These are phyloP conservation scores for Coriaria nepalensis DNA, from an alignment of 306 rosid species.

Conservation along the genomic window DNA sequence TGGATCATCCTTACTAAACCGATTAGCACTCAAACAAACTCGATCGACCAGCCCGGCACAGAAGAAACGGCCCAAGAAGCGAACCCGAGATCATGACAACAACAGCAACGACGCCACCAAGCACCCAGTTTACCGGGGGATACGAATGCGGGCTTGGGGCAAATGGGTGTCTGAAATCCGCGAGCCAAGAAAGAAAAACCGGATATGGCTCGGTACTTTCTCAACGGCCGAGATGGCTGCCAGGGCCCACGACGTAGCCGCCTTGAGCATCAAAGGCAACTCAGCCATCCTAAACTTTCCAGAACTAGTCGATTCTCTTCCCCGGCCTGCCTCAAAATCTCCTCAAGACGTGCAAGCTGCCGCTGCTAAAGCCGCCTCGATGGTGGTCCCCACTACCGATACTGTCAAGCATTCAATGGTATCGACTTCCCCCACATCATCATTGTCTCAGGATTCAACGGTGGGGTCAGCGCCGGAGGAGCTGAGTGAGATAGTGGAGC, in stretches of 20 bases:
- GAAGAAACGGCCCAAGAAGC: conserved; percentile 38
- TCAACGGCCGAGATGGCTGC: conserved; percentile 96
- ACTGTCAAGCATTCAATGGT: background rate
- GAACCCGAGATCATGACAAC: conserved; percentile 15
- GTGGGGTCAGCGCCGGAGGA: conserved; percentile 43
- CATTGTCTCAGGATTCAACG: conserved; percentile 9
- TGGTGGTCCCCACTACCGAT: conserved; percentile 27
- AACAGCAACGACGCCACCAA: conserved; percentile 15
- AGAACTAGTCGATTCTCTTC: conserved; percentile 41
- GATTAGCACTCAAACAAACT: background rate
- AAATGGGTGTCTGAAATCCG: conserved; percentile 99
- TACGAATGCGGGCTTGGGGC: conserved; percentile 94
- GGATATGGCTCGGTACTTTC: conserved; percentile 97
- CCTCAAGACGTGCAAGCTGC: conserved; percentile 87
- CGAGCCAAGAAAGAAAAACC: conserved; percentile 76
- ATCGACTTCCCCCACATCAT: background rate
- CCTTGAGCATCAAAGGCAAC: conserved; percentile 58
- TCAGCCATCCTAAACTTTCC: conserved; percentile 96
- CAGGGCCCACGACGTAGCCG: conserved; percentile 96
- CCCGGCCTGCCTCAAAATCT: conserved; percentile 63
- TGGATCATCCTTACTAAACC: background rate
- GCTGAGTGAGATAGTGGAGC: conserved; percentile 65
- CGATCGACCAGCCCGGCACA: conserved; percentile 11
- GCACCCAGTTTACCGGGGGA: conserved; percentile 79
- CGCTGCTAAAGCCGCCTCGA: conserved; percentile 71